These are phyloP conservation scores for Scheffersomyces titani DNA, from an alignment of 1,139 yeast genomes.

Conservation along the genomic window DNA sequence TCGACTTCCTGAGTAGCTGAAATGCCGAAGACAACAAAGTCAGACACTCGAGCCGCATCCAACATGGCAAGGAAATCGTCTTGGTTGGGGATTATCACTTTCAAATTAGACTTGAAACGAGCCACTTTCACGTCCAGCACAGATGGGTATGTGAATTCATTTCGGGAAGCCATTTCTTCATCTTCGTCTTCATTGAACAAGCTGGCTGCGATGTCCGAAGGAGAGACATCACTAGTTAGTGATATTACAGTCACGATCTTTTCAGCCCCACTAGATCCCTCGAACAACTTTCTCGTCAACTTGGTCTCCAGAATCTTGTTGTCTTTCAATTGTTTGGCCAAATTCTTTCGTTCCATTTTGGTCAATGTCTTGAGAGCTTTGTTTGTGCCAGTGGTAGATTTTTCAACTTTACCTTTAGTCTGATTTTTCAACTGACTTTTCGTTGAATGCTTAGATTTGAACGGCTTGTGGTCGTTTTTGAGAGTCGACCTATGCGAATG, in stretches of 20 bases:
- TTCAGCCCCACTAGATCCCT: conserved; percentile 78
- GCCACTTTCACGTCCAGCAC: conserved; percentile 52
- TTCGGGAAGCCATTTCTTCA: conserved; percentile 6
- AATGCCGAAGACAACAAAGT: conserved; percentile 81
- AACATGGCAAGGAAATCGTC: conserved; percentile 65
- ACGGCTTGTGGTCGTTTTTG: conserved; percentile 83
- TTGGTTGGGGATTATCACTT: conserved; percentile 75
- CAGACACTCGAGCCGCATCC: conserved; percentile 88
- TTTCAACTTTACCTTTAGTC: conserved; percentile 87
- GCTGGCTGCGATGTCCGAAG: conserved; percentile 56
- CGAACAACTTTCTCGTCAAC: conserved; percentile 65
- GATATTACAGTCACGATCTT: conserved; percentile 82
- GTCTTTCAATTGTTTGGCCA: conserved; percentile 74
- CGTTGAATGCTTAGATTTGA: conserved; percentile 89
- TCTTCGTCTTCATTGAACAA: conserved; percentile 42
- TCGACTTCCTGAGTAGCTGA: conserved; percentile 87
- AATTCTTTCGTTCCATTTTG: conserved; percentile 76
- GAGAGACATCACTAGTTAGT: conserved; percentile 69
- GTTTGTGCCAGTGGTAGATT: conserved; percentile 35
- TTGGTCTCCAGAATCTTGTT: conserved; percentile 62
- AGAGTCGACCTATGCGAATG: conserved; percentile 81
- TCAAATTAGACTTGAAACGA: conserved; percentile 74
- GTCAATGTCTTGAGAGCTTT: conserved; percentile 39
- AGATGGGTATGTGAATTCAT: conserved; percentile 41
- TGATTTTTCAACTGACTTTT: conserved; percentile 82